These are phyloP conservation scores for Abelmoschus esculentus DNA, from an alignment of 345 rosid genomes.

Conservation along the genomic window DNA sequence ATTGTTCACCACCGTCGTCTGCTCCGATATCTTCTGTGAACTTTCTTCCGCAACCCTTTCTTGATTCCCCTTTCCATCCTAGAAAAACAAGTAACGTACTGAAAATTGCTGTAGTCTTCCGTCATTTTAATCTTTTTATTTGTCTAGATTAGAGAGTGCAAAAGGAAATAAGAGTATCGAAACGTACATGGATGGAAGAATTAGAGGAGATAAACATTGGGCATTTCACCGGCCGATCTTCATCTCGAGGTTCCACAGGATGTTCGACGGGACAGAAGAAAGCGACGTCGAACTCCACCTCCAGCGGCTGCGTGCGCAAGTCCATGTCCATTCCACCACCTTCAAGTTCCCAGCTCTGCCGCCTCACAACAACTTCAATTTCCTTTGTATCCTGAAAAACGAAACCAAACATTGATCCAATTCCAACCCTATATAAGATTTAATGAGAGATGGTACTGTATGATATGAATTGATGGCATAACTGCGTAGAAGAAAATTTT, in stretches of 20 bases:
- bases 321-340: slow-evolving; percentile 23
- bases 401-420: not conserved
- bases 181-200: slow-evolving; percentile 43
- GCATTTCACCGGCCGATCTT: slow-evolving; percentile 84
- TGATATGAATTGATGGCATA: slow-evolving; percentile 17
- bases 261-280: slow-evolving; percentile 88
- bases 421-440: no score
- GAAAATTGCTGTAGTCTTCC: not conserved
- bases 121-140: not conserved
- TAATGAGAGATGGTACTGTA: slow-evolving; percentile 35
- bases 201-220: slow-evolving; percentile 53
- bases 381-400: slow-evolving; percentile 25
- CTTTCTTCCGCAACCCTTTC: slow-evolving; percentile 19
- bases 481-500: not conserved
- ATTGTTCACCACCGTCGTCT: slow-evolving; percentile 7
- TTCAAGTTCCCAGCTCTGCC: not conserved
- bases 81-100: not conserved
- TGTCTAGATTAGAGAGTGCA: no score
- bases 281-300: slow-evolving; percentile 38
- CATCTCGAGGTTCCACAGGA: slow-evolving; percentile 79
- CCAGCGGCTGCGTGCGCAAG: slow-evolving; percentile 9
- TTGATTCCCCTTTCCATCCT: slow-evolving; percentile 29
- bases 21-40: slow-evolving; percentile 23
- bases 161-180: no score
- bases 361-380: slow-evolving; percentile 17